Evolutionary conservation across 1,284 basidiomycete species (phyloP).

Genomic region (Irpex lacteus): DNA sequence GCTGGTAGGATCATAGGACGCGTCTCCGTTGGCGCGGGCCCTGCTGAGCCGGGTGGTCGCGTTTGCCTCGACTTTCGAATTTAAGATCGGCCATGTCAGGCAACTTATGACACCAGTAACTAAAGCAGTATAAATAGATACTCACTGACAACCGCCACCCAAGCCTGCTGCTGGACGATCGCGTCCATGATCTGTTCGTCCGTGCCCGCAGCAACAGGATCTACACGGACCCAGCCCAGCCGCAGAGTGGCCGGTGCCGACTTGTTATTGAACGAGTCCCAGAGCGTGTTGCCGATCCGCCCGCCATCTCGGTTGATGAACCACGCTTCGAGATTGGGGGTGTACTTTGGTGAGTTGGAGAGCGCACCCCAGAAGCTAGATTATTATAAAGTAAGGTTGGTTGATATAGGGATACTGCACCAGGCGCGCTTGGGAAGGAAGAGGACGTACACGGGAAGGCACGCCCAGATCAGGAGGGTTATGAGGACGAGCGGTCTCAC

Average conservation of each 20-base stretch:
- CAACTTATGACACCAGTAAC: background rate
- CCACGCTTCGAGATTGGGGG: conserved; percentile 38
- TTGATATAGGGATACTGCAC: background rate
- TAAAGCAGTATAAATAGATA: background rate
- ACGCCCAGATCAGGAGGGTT: conserved; percentile 24
- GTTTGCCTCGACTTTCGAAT: conserved; percentile 27
- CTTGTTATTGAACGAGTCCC: conserved; percentile 25
- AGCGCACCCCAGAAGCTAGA: conserved; percentile 43
- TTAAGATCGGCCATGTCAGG: background rate
- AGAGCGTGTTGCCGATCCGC: conserved; percentile 35
- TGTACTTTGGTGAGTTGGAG: conserved; percentile 26
- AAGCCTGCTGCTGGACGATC: conserved; percentile 31
- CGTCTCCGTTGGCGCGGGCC: conserved; percentile 31
- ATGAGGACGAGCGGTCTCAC: conserved; percentile 21
- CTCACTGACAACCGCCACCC: conserved; percentile 36
- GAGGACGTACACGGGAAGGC: conserved; percentile 24
- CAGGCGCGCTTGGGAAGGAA: background rate
- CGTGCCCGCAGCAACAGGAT: conserved; percentile 20
- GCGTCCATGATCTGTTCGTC: conserved; percentile 28
- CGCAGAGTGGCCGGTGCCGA: conserved; percentile 22
- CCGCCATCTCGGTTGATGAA: conserved; percentile 44
- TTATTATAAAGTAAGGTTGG: background rate
- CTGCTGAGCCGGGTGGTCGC: conserved; percentile 25
- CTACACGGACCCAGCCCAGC: conserved; percentile 30
- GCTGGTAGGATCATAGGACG: conserved; percentile 28